Conservation (phyloP, 352 stramenopile genomes). For the Pythium coloratum region DNA sequence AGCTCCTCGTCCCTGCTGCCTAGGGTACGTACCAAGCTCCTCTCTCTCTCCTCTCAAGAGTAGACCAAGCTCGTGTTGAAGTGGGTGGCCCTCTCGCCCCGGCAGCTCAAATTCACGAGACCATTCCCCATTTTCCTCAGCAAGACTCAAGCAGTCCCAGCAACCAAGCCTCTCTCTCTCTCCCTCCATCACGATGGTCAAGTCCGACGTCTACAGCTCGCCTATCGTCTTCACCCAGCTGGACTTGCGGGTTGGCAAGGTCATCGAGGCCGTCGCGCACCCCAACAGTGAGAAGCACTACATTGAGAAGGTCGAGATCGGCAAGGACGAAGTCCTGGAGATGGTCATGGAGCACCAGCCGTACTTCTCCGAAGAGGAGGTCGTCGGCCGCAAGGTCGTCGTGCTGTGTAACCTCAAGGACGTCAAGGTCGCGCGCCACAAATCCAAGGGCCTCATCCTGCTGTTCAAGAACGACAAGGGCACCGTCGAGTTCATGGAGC, state of each 20-base stretch:
- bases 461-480: conserved; percentile 53
- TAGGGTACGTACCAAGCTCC: not conserved
- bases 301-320: conserved; percentile 74
- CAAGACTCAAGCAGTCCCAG: conserved; percentile 36
- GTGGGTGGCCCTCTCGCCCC: not conserved
- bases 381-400: conserved; percentile 67
- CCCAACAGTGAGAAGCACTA: conserved; percentile 74
- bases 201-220: conserved; percentile 75
- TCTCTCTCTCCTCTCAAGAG: not conserved
- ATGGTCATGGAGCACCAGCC: conserved; percentile 82
- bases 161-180: conserved; percentile 8
- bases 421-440: conserved; percentile 64
- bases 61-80: conserved; percentile 2
- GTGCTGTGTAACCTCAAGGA: conserved; percentile 80
- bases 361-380: conserved; percentile 73
- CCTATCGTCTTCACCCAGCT: conserved; percentile 69
- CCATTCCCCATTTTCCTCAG: conserved; percentile 58
- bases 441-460: conserved; percentile 68
- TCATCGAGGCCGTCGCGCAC: conserved; percentile 65
- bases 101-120: not conserved
- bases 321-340: conserved; percentile 69
- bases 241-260: conserved; percentile 70
- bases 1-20: not conserved
- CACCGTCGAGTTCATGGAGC: conserved; percentile 62
- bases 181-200: conserved; percentile 50